phyloP scores from a whole-genome alignment of 2,329 filamentous ascomycete genomes.

The Rachicladosporium sp. region DNA sequence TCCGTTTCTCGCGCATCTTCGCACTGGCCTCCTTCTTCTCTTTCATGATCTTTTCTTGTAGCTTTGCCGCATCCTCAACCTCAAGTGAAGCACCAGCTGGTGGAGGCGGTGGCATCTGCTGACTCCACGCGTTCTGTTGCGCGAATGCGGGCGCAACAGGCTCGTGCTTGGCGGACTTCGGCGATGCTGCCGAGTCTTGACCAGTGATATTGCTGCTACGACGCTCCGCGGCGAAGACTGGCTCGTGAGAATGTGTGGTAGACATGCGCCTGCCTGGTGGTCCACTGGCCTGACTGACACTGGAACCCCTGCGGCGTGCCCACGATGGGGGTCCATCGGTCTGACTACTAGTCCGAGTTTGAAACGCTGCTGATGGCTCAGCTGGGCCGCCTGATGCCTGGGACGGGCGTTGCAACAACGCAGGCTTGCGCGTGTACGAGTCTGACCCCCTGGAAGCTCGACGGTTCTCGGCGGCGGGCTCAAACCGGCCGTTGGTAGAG shows the following conservation, averaged over 20 bases:
- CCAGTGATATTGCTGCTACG: conserved; percentile 15
- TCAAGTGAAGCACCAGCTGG: conserved; percentile 7
- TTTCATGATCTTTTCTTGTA: conserved; percentile 43
- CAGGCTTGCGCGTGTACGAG: conserved; percentile 54
- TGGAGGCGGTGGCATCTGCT: conserved; percentile 20
- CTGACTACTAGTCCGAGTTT: conserved; percentile 57
- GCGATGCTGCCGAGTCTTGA: conserved; percentile 24
- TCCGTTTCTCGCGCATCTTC: conserved; percentile 15
- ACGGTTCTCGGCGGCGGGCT: conserved; percentile 67
- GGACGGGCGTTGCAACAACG: conserved; percentile 63
- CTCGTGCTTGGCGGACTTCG: conserved; percentile 10
- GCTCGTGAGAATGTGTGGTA: conserved; percentile 35
- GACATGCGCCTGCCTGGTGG: conserved; percentile 53
- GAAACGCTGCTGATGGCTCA: conserved; percentile 78
- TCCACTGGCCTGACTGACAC: conserved; percentile 77
- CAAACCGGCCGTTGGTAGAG: conserved; percentile 87
- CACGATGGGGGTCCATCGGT: conserved; percentile 50
- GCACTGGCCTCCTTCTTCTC: conserved; percentile 25
- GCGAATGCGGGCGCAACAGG: conserved; percentile 13
- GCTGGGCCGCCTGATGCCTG: conserved; percentile 53
- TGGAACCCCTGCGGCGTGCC: conserved; percentile 70
- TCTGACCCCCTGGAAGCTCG: conserved; percentile 59
- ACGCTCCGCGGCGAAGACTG: conserved; percentile 27
- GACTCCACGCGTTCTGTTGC: conserved; percentile 20
- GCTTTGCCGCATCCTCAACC: conserved; percentile 49